Conservation (phyloP, 1,139 yeast species). For the Suhomyces terraborum region DNA sequence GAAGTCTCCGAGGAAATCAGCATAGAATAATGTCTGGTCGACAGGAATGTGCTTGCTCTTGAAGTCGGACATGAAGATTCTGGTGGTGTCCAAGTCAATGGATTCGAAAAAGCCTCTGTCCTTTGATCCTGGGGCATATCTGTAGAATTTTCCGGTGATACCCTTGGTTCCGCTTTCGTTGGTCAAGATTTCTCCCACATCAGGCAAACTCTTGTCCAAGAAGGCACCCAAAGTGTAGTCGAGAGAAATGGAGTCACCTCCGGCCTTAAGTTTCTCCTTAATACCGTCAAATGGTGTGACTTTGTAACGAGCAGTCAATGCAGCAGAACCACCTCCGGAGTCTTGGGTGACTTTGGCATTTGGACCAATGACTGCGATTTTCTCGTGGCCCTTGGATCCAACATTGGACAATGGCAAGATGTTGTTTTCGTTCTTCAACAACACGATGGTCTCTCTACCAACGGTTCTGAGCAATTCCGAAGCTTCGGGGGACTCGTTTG, state of each 20-base stretch:
- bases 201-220: conserved; percentile 35
- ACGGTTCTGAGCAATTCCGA: conserved; percentile 43
- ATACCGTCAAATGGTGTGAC: conserved; percentile 51
- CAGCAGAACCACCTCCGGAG: conserved; percentile 59
- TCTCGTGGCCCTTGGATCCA: conserved; percentile 28
- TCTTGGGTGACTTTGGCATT: conserved; percentile 46
- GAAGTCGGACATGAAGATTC: conserved; percentile 52
- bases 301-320: conserved; percentile 46
- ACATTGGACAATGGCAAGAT: conserved; percentile 42
- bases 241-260: conserved; percentile 17
- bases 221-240: conserved; percentile 35
- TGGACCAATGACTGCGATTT: conserved; percentile 54
- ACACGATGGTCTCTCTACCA: conserved; percentile 54
- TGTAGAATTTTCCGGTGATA: conserved; percentile 36
- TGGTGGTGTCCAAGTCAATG: conserved; percentile 33
- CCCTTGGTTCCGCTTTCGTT: conserved; percentile 43
- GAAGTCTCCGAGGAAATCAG: conserved; percentile 47
- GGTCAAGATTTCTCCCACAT: conserved; percentile 26
- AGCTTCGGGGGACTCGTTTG: conserved; percentile 49
- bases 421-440: conserved; percentile 51
- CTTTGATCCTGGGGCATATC: conserved; percentile 35
- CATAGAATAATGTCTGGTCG: conserved; percentile 37
- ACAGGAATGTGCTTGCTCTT: conserved; percentile 29
- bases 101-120: conserved; percentile 42
- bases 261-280: conserved; percentile 17